These are phyloP conservation scores for Selaginella moellendorffii DNA, from an alignment of 75 land plant genomes.

Conservation along the genomic window DNA sequence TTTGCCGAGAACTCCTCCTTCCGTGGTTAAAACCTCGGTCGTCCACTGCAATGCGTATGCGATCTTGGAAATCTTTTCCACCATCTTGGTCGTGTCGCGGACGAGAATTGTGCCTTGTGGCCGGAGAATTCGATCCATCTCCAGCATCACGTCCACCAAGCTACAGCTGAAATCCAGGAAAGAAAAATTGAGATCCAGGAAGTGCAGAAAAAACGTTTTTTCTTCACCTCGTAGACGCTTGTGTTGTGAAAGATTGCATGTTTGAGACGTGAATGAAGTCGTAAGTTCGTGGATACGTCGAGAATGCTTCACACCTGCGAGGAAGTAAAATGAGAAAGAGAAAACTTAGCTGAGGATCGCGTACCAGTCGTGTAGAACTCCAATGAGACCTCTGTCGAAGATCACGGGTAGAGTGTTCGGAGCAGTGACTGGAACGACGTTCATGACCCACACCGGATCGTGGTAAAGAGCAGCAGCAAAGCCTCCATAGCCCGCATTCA, in stretches of 20 bases:
- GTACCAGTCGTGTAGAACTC: constrained; percentile 89
- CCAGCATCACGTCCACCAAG: constrained; percentile 75
- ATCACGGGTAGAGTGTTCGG: constrained; percentile 51
- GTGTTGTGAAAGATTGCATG: constrained; percentile 35
- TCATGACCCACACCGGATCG: constrained; percentile 92
- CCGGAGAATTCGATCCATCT: constrained; percentile 73
- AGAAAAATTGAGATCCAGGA: no score
- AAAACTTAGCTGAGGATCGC: constrained; percentile 10
- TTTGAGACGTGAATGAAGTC: constrained; percentile 60
- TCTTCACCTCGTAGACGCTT: constrained; percentile 35
- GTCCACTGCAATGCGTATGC: constrained; percentile 55
- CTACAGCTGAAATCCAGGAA: constrained; percentile 81
- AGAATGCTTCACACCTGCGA: constrained; percentile 86
- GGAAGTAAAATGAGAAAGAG: constrained; percentile 7
- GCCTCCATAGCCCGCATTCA: constrained; percentile 89
- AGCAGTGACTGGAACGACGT: constrained; percentile 58
- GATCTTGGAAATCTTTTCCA: constrained; percentile 46
- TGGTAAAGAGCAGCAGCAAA: constrained; percentile 65
- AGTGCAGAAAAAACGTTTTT: constrained; percentile 10
- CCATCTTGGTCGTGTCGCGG: constrained; percentile 46
- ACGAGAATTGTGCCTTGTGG: constrained; percentile 68
- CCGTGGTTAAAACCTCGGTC: constrained; percentile 31
- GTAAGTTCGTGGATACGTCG: constrained; percentile 86
- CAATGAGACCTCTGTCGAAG: constrained; percentile 81
- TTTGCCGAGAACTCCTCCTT: constrained; percentile 43